These are phyloP conservation scores for Cytospora chrysosperma DNA, from an alignment of 2,329 filamentous ascomycete species.

Conservation along the genomic window DNA sequence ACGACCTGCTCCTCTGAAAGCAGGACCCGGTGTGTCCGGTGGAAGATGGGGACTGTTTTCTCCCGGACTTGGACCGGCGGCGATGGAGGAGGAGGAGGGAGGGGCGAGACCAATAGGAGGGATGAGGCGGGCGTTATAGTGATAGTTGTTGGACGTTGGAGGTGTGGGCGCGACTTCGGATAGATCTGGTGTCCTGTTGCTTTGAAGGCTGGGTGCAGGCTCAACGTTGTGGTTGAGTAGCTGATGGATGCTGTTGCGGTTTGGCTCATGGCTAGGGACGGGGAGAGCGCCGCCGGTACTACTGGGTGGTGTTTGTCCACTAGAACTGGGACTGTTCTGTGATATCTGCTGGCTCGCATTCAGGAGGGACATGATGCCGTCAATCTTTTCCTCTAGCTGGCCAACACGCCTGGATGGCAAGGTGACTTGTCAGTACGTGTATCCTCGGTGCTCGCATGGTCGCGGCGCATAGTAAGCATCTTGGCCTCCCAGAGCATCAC, in stretches of 20 bases:
- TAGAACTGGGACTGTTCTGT: conserved; percentile 23
- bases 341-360: conserved; percentile 33
- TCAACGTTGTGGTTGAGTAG: conserved; percentile 22
- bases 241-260: conserved; percentile 20
- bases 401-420: conserved; percentile 35
- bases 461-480: background rate
- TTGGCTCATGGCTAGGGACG: conserved; percentile 7
- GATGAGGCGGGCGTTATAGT: conserved; percentile 11
- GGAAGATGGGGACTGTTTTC: background rate
- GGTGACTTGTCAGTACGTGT: background rate
- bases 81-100: conserved; percentile 6
- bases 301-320: conserved; percentile 21
- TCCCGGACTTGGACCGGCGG: background rate
- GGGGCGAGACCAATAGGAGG: conserved; percentile 6
- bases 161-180: conserved; percentile 10
- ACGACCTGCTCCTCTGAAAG: background rate
- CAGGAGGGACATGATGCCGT: conserved; percentile 40
- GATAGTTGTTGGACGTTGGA: conserved; percentile 9
- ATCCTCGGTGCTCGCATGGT: background rate
- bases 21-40: background rate
- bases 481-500: background rate
- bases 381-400: conserved; percentile 40
- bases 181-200: conserved; percentile 4
- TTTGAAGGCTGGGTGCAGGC: background rate
- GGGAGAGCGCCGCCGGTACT: conserved; percentile 7